Base-by-base conservation (phyloP, 768 basidiomycete genomes). In the Steccherinum ochraceum region DNA sequence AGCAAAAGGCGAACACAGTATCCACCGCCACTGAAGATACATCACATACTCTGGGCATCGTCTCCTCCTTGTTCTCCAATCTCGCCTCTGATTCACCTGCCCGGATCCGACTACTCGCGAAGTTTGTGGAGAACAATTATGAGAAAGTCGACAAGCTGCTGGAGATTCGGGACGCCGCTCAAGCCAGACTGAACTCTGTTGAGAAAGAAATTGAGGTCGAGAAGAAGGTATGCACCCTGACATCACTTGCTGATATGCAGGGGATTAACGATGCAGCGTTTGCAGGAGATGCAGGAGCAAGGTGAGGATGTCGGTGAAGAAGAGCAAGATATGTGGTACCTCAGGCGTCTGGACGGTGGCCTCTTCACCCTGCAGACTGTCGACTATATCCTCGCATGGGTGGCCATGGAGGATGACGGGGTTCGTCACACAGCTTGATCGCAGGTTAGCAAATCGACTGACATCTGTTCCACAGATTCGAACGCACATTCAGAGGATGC, bases 381-480 rank as follows among this genome's bases (percentile, higher is more conserved):
- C 39, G 95, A 98, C 66, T 97, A 94, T 59, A 88, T 97, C 53
- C 68, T 97, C 35, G 93, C 89, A 4, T 99, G 96, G 96, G 68
- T 97, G 23, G 78, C 83, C 50, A 94, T 97, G 93, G 96, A 99
- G 69, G 95, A 98, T 59, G 95, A 98, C 59, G 96, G 95, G 30
- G 96, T 96, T 70, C 50, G 89, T 68, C 10, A 40, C 18, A 24
- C 52, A 13, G 5, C 27, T 21, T 43, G 44, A 24, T 39, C 48
- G 19, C 43, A 35, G 42, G 48, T 35, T 30, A 27, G 45, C 53
- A 16, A 18, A 5, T 43, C 18, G 16, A 21, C 26, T 45, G 35
- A 51, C 40, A 41, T 30, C 42, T n/a, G 39, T 24, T 19, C 24
- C 13, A 26, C 59, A 98, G 95, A 83, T 93, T 47, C 85, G 83